Evolutionary conservation across 2,329 filamentous ascomycete species (phyloP).

Genomic region (Colletotrichum acutatum): DNA sequence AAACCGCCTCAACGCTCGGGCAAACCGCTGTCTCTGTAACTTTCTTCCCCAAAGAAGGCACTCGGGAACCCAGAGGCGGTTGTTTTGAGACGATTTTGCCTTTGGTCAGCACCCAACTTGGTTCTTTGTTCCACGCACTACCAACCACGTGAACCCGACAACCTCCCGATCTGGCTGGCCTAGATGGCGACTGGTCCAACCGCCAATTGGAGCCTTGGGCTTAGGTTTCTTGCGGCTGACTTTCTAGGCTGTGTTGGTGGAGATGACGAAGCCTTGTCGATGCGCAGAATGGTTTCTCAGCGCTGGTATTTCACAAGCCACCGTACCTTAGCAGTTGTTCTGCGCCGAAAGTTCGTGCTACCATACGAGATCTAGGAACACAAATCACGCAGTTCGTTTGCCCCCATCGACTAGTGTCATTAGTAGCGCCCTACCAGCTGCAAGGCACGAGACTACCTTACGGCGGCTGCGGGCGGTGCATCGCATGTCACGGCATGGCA

Average conservation of each 20-base stretch:
- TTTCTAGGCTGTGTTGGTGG: constrained; percentile 1
- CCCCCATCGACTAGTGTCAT: neutral
- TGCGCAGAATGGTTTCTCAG: constrained; percentile 3
- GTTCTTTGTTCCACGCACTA: neutral
- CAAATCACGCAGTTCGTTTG: neutral
- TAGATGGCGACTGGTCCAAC: neutral
- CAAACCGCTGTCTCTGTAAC: constrained; percentile 16
- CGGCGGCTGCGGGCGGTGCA: neutral
- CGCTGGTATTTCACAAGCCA: neutral
- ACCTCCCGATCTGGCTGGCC: neutral
- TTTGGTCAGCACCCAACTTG: neutral
- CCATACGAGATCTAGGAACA: neutral
- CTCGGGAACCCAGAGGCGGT: neutral
- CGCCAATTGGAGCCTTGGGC: neutral
- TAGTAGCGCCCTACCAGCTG: neutral
- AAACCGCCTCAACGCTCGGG: neutral
- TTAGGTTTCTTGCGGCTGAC: neutral
- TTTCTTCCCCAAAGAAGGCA: neutral
- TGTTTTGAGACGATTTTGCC: neutral
- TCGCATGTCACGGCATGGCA: neutral
- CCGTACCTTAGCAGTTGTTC: neutral
- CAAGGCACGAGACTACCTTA: constrained; percentile 1
- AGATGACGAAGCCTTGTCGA: constrained; percentile 4
- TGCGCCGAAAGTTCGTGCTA: neutral
- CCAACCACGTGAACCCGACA: constrained; percentile 12